Base-by-base conservation (phyloP, 106 monocot species). In the Apostasia ramifera region DNA sequence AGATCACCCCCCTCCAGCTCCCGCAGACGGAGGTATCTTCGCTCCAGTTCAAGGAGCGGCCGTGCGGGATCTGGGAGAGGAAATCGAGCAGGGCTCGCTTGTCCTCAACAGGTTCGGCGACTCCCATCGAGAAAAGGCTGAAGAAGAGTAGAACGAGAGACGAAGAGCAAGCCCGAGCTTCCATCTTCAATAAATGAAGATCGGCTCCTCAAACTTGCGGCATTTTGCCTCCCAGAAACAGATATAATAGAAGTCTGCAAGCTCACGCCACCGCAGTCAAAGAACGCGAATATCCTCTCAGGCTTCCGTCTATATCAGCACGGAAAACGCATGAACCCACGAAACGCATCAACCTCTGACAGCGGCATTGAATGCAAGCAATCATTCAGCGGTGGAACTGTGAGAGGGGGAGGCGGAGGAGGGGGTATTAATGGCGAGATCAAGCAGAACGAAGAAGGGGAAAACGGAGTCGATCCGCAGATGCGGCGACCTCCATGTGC, bases 61-160 rank as follows among this genome's bases (percentile, higher is more conserved):
- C 45, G 71, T 41, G 77, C 10, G 61, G 73, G 48, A 83, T 26
- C 0, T 47, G 12, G 7, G 53, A 4, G 54, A 87, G 68, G 82
- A 94, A 94, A 55, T 82, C 90, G n/a, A 94, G 85, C 46, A 94
- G 78, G 37, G 85, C 90, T 7, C 37, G 38, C 80, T 79, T 87
- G 69, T 94, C 94, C 48, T 71, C 71, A 47, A 54, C 70, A 44
- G 81, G 93, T 4, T 86, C 82, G 5, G 83, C 71, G 2, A 38
- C 2, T 7, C 62, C 62, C 44, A 63, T 44, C 4, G 14, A 15
- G 12, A 11, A 5, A 59, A 39, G 49, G 50, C 0, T 38, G 49
- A 40, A 60, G 9, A 10, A 40, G 47, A 49, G 38, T 38, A 68
- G 40, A 4, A 68, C 2, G 41, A 51, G 6, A 39, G 37, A 1